A percentile compares a stretch with the other conserved stretches of the same genome.
Evolutionary conservation across 2,329 filamentous ascomycete species (phyloP).

Genomic region (Aspergillus fijiensis): DNA sequence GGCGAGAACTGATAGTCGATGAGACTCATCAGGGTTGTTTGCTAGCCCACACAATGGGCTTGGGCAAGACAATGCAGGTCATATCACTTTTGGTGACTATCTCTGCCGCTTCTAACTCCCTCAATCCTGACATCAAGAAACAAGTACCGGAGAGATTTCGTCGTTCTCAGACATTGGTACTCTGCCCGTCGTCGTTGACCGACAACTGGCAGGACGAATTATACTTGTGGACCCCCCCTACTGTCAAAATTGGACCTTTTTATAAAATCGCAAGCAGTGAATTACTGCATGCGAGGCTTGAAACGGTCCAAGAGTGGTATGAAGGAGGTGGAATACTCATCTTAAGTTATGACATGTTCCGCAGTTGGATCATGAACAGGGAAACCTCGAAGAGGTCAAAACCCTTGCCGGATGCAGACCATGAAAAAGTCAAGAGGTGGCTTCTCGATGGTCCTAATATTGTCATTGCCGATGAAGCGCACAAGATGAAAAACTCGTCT

Average conservation of each 20-base stretch:
- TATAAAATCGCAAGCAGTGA: conserved; percentile 54
- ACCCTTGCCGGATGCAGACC: conserved; percentile 35
- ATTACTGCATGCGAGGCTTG: conserved; percentile 40
- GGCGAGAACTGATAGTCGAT: conserved; percentile 73
- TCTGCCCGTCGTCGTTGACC: conserved; percentile 73
- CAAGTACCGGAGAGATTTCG: conserved; percentile 70
- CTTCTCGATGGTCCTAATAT: conserved; percentile 66
- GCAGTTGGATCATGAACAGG: conserved; percentile 43
- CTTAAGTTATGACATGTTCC: conserved; percentile 71
- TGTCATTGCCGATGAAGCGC: conserved; percentile 83
- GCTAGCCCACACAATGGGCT: conserved; percentile 84
- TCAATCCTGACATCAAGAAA: conserved; percentile 54
- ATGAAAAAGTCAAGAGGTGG: conserved; percentile 45
- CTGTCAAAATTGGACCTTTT: conserved; percentile 55
- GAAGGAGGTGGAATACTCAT: conserved; percentile 69
- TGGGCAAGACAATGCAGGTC: conserved; percentile 90
- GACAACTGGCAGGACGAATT: conserved; percentile 85
- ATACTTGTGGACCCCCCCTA: conserved; percentile 62
- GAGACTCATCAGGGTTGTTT: conserved; percentile 70
- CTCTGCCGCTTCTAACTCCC: conserved; percentile 62
- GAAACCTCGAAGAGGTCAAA: conserved; percentile 23
- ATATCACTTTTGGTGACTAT: conserved; percentile 80
- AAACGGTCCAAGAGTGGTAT: conserved; percentile 60
- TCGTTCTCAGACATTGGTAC: conserved; percentile 64
- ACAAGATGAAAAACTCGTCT: conserved; percentile 68